Conservation (phyloP, 768 basidiomycete genomes). For the Neoboletus subvelutipes region DNA sequence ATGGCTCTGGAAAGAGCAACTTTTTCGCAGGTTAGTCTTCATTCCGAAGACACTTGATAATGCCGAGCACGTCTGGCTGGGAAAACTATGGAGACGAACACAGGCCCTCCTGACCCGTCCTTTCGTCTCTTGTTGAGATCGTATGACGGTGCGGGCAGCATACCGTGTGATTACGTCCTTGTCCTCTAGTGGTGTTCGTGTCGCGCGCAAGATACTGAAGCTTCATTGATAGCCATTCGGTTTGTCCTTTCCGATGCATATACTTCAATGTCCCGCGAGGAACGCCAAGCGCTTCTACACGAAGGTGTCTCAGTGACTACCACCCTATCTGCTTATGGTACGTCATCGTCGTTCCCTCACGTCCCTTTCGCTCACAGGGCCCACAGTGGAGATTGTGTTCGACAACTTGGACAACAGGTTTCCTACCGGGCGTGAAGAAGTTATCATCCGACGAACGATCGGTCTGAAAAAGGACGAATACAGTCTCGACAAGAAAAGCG, state of each 20-base stretch:
- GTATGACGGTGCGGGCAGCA: neutral
- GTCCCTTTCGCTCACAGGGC: neutral
- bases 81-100: neutral
- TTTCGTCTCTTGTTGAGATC: neutral
- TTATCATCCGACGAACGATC: constrained; percentile 89
- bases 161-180: neutral
- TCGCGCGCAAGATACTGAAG: constrained; percentile 2
- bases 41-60: neutral
- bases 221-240: constrained; percentile 67
- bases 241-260: constrained; percentile 98
- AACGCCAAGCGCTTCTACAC: constrained; percentile 89
- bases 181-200: neutral
- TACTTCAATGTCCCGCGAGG: constrained; percentile 91
- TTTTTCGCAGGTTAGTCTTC: constrained; percentile 83
- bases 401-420: constrained; percentile 95
- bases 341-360: constrained; percentile 12
- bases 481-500: constrained; percentile 92
- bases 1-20: constrained; percentile 98
- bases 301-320: constrained; percentile 88
- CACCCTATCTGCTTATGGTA: constrained; percentile 90
- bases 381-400: constrained; percentile 83
- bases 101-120: neutral
- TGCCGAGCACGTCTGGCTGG: neutral
- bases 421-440: constrained; percentile 85
- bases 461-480: constrained; percentile 99